These are phyloP conservation scores for Phytopythium kandeliae DNA, from an alignment of 352 stramenopile species.

Conservation along the genomic window DNA sequence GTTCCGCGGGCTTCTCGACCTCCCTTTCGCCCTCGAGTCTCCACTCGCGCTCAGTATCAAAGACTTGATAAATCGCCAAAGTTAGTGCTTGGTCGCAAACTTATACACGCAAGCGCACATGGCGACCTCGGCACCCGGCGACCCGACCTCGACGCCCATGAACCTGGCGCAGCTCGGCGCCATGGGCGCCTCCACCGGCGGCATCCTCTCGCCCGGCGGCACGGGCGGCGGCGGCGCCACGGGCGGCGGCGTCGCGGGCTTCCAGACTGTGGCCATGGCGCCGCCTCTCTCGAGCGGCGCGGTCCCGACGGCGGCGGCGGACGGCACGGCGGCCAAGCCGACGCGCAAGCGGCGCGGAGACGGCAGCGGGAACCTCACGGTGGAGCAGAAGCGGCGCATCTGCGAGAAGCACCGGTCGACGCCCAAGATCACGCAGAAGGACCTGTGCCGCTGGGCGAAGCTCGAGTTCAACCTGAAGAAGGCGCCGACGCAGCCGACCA, in stretches of 20 bases:
- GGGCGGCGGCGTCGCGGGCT: constrained; percentile 1
- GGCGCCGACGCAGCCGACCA: constrained; percentile 72
- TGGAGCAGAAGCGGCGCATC: constrained; percentile 86
- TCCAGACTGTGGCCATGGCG: constrained; percentile 1
- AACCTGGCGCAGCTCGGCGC: constrained; percentile 17
- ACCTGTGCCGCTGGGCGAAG: constrained; percentile 84
- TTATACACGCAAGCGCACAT: constrained; percentile 30
- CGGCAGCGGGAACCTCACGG: constrained; percentile 75
- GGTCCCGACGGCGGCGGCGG: no score
- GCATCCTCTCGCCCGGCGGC: constrained; percentile 12
- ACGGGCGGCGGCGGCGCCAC: no score
- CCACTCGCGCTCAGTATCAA: constrained; percentile 11
- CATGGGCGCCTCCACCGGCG: constrained; percentile 22
- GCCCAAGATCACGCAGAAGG: constrained; percentile 87
- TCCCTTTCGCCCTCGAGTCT: neutral
- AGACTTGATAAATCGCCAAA: constrained; percentile 58
- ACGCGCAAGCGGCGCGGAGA: constrained; percentile 38
- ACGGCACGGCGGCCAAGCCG: no score
- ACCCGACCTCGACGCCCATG: constrained; percentile 1
- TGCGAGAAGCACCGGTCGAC: constrained; percentile 83
- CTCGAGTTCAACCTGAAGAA: constrained; percentile 86
- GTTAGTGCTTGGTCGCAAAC: constrained; percentile 29
- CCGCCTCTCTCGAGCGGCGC: neutral
- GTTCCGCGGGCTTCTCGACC: neutral
- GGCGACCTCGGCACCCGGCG: constrained; percentile 9